Evolutionary conservation across 495 filamentous ascomycete species (phyloP).

Genomic region (Sordaria brevicollis): DNA sequence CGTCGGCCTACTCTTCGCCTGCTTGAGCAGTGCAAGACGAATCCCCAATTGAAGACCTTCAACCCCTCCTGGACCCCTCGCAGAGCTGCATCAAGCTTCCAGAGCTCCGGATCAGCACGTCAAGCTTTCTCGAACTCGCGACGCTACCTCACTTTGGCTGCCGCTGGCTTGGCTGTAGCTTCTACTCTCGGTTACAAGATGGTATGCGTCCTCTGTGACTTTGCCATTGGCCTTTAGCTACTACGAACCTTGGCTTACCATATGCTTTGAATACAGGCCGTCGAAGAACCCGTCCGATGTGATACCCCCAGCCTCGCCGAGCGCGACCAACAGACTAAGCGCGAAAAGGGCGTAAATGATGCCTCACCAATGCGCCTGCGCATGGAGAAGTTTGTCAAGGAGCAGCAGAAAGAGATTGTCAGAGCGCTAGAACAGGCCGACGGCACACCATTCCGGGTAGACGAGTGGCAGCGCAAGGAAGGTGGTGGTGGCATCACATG

Average conservation of each 20-base stretch:
- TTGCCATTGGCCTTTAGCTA: neutral
- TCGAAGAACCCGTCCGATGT: constrained; percentile 27
- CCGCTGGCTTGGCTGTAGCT: constrained; percentile 14
- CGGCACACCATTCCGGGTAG: constrained; percentile 65
- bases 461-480: constrained; percentile 80
- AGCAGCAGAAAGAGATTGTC: constrained; percentile 81
- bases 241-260: neutral
- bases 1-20: constrained; percentile 13
- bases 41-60: constrained; percentile 6
- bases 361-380: constrained; percentile 90
- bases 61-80: constrained; percentile 2
- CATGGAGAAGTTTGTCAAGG: constrained; percentile 92
- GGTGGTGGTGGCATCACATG: constrained; percentile 79
- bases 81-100: constrained; percentile 11
- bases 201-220: constrained; percentile 10
- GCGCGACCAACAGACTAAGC: constrained; percentile 55
- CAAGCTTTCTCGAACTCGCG: constrained; percentile 1
- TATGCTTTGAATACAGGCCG: constrained; percentile 18
- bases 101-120: neutral
- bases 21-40: constrained; percentile 15
- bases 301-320: constrained; percentile 54
- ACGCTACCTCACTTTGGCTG: constrained; percentile 15
- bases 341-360: constrained; percentile 53
- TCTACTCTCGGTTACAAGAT: constrained; percentile 20
- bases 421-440: constrained; percentile 71